Base-by-base conservation (phyloP, 2,329 filamentous ascomycete genomes). In the Trichoderma sp. region DNA sequence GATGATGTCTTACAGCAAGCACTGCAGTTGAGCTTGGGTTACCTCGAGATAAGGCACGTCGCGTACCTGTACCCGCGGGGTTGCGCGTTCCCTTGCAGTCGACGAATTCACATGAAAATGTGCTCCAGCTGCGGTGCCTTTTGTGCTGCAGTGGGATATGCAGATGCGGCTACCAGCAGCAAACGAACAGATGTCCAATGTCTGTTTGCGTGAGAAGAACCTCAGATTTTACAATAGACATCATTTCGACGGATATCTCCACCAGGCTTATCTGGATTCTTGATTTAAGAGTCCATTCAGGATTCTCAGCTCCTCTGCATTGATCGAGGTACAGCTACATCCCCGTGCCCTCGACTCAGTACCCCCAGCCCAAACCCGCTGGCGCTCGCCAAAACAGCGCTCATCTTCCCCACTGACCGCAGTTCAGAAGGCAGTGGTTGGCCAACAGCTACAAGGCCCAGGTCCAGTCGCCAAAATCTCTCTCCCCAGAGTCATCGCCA, bases 91-190 rank as follows among this genome's bases (percentile, higher is more conserved):
- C 50, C 50, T 63, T 51, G 59, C 59, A 24, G 30, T 26, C 41
- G 14, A 39, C 44, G 41, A 39, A 55, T 55, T 63, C 59, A 63
- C 48, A 54, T 63, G 59, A 55, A 55, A 63, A 54, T 63, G 24
- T 3, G 21, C 44, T 24, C 21, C 21, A 24, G 21, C 21, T 60
- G 57, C 54, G 39, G 44, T 60, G 57, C 12, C 28, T 48, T 7
- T 17, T 54, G 56, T 39, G 44, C 56, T 39, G 7, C 44, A 21
- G 57, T 41, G 39, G 44, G 44, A 52, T 52, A 52, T 52, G 28
- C 50, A 52, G 30, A 39, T 50, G 44, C 44, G 28, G 34, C 45
- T 43, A 43, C 10, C 24, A 50, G 7, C 10, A 48, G 21, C 14
- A 28, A 10, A 39, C 7, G 34, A 39, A 14, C 34, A 39, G 34